Evolutionary conservation across 352 stramenopile genomes (phyloP).

Genomic region (Phytopythium delawarense): DNA sequence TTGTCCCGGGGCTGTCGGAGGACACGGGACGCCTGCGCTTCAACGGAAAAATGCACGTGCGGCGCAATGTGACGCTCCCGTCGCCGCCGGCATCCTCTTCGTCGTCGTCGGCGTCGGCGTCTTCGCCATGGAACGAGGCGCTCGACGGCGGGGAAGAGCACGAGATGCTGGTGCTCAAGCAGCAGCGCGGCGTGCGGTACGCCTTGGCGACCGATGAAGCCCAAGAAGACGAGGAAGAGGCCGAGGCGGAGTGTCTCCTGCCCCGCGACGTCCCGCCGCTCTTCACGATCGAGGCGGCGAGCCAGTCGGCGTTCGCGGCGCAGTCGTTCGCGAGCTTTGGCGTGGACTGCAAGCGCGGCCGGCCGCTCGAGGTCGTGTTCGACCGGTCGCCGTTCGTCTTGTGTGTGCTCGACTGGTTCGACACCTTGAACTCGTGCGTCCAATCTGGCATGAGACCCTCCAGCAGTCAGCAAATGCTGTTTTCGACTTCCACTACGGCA

Average conservation of each 20-base stretch:
- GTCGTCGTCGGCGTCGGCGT: neutral
- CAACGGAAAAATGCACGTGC: constrained; percentile 27
- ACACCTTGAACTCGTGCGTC: constrained; percentile 4
- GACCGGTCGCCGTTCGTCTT: constrained; percentile 23
- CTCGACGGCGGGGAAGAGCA: constrained; percentile 14
- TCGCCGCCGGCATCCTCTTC: neutral
- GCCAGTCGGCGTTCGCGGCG: constrained; percentile 24
- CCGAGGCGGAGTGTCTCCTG: constrained; percentile 21
- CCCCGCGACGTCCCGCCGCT: constrained; percentile 34
- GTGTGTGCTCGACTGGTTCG: constrained; percentile 31
- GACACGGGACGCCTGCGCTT: constrained; percentile 37
- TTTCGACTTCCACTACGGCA: neutral
- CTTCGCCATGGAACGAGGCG: constrained; percentile 1
- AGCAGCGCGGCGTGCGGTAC: constrained; percentile 35
- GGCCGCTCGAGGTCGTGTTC: constrained; percentile 35
- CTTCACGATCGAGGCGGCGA: constrained; percentile 26
- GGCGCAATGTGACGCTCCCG: neutral
- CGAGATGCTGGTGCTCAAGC: constrained; percentile 19
- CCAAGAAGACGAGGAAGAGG: neutral
- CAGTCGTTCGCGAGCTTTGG: constrained; percentile 21
- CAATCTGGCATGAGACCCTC: neutral
- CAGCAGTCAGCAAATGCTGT: neutral
- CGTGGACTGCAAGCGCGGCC: constrained; percentile 15
- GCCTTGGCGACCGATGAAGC: constrained; percentile 6
- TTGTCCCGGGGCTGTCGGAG: constrained; percentile 27